Evolutionary conservation across 2,329 filamentous ascomycete species (phyloP), one percentile per base, ranked within the genome.

Genomic region (Coniella vitis): DNA sequence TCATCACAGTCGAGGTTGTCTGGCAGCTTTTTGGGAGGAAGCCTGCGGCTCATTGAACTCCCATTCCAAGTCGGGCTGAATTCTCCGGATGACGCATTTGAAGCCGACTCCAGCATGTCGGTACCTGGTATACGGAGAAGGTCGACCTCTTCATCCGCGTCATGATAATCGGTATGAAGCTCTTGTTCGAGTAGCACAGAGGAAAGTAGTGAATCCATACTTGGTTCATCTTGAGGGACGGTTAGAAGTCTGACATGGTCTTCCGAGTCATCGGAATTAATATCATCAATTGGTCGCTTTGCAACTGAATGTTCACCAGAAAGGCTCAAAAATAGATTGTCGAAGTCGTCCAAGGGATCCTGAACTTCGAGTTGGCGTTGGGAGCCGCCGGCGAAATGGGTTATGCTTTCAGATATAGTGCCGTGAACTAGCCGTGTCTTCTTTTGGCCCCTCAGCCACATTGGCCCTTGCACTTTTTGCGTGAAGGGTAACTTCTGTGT

Each of bases 401-500:
- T 43, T 20, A 20, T 44, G 20, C 22, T 45, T 44, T 36, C 37
- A 4, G 25, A 10, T 4, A 16, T 14, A 13, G 21, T 12, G 10
- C 22, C 17, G 14, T 17, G 40, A 17, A 17, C 14, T 13, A 37
- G 14, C 12, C 19, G 47, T 1, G 46, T 44, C 37, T 53, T 57
- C 38, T 49, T 52, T 1, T 55, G 48, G 2, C 19, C 3, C 2
- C 48, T 45, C 2, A 34, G 42, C 22, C 37, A 48, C 3, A 34
- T 40, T 2, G 20, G 7, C 2, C 17, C 48, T 9, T 44, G 46
- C 17, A 48, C 52, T 14, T 49, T 43, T 40, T 54, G 47, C 2
- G 37, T 19, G 1, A 39, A 16, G 3, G 29, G 34, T 14, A 37
- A 37, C 7, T 55, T 52, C 39, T 58, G 58, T 12, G 55, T 58